These are phyloP conservation scores for Petrea volubilis DNA, from an alignment of 257 asterid genomes.

Conservation along the genomic window DNA sequence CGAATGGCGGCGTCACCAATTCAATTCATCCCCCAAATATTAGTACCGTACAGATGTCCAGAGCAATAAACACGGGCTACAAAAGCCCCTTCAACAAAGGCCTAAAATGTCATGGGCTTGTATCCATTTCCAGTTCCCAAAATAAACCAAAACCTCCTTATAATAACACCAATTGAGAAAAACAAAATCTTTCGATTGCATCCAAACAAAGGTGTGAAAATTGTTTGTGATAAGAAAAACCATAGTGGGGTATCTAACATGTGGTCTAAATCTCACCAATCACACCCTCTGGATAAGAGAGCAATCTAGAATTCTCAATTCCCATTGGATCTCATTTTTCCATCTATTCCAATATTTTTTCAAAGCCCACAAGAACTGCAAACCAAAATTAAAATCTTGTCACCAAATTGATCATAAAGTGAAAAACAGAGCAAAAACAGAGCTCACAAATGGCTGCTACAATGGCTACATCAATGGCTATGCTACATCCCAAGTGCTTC, in stretches of 20 bases:
- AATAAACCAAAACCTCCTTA: too few species aligned
- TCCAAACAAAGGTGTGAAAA: too few species aligned
- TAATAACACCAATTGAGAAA: too few species aligned
- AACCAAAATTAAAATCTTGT: not conserved
- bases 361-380: constrained; percentile 14
- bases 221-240: constrained; percentile 64
- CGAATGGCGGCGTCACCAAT: too few species aligned
- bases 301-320: constrained; percentile 41
- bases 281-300: constrained; percentile 60
- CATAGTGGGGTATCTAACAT: constrained; percentile 37
- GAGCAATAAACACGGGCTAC: too few species aligned
- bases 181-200: too few species aligned
- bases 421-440: not conserved
- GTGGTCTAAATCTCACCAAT: constrained; percentile 55
- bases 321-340: constrained; percentile 43
- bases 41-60: too few species aligned
- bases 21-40: too few species aligned
- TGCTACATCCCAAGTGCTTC: constrained; percentile 62
- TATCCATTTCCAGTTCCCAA: too few species aligned
- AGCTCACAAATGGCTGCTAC: constrained; percentile 61
- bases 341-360: constrained; percentile 23
- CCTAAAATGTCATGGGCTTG: too few species aligned
- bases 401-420: constrained; percentile 20
- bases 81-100: too few species aligned
- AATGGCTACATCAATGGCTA: constrained; percentile 68